These are phyloP conservation scores for Nidularia pulvinata DNA, from an alignment of 768 basidiomycete genomes.

Conservation along the genomic window DNA sequence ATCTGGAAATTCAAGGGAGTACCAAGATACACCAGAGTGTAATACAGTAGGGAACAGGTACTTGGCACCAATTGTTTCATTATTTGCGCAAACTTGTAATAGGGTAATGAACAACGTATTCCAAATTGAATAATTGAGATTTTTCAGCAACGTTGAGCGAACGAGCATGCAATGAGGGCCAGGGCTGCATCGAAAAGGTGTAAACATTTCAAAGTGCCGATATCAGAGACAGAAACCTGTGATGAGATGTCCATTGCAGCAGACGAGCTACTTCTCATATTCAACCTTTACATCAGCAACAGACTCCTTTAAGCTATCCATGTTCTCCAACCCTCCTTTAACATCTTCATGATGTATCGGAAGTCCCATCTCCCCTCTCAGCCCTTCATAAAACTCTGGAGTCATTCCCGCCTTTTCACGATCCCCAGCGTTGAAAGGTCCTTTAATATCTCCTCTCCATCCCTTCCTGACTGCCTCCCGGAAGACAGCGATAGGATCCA, in stretches of 20 bases:
- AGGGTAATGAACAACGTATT: too few species aligned
- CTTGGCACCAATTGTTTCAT: too few species aligned
- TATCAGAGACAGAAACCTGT: too few species aligned
- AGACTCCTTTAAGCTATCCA: background rate
- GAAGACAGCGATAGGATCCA: conserved; percentile 67
- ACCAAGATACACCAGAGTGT: background rate
- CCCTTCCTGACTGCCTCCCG: conserved; percentile 67
- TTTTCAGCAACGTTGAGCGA: too few species aligned
- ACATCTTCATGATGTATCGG: background rate
- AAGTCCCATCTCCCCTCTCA: conserved; percentile 59
- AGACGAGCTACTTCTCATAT: background rate
- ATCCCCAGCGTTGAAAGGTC: conserved; percentile 81
- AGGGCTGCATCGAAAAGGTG: too few species aligned
- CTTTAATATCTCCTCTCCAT: conserved; percentile 74
- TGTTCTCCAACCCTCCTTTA: background rate
- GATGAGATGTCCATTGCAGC: too few species aligned
- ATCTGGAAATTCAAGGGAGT: background rate
- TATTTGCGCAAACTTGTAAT: too few species aligned
- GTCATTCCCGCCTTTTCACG: conserved; percentile 75
- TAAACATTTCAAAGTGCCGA: too few species aligned
- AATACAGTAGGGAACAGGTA: too few species aligned
- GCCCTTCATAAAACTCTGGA: conserved; percentile 67
- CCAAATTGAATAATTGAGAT: too few species aligned
- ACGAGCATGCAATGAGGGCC: too few species aligned
- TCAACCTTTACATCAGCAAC: background rate